Percentiles rank a stretch among this genome's conserved stretches.
These are phyloP conservation scores for Picea abies DNA, from an alignment of 83 land plant species.

Conservation along the genomic window DNA sequence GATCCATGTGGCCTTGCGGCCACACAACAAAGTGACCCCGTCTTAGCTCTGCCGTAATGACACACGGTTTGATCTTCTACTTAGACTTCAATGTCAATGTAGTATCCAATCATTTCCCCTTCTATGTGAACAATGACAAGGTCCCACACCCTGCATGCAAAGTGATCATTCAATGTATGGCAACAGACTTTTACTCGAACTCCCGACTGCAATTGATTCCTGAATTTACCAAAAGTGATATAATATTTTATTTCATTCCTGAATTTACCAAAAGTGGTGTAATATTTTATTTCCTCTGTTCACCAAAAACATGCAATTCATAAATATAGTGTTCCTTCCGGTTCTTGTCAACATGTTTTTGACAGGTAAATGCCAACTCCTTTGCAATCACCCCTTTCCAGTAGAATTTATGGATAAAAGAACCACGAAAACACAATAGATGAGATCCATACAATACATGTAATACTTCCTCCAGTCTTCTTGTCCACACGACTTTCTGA, in stretches of 20 bases:
- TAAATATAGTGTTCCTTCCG: not conserved
- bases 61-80: not conserved
- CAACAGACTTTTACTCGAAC: not conserved
- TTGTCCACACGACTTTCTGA: not conserved
- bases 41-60: slow-evolving; percentile 44
- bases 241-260: not conserved
- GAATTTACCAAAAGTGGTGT: not conserved
- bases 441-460: slow-evolving; percentile 4
- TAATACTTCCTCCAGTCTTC: not conserved
- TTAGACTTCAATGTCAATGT: not conserved
- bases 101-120: not conserved
- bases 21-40: slow-evolving; percentile 96
- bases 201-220: not conserved
- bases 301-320: not conserved
- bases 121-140: not conserved
- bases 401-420: no score
- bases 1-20: slow-evolving; percentile 98
- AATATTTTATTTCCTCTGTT: not conserved
- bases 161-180: not conserved
- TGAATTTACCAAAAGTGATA: not conserved
- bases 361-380: not conserved
- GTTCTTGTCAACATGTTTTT: not conserved
- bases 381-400: not conserved
- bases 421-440: not conserved
- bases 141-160: not conserved